Evolutionary conservation across 768 basidiomycete genomes (phyloP), one percentile per base, ranked within the genome.

Genomic region (Amanita exitialis): DNA sequence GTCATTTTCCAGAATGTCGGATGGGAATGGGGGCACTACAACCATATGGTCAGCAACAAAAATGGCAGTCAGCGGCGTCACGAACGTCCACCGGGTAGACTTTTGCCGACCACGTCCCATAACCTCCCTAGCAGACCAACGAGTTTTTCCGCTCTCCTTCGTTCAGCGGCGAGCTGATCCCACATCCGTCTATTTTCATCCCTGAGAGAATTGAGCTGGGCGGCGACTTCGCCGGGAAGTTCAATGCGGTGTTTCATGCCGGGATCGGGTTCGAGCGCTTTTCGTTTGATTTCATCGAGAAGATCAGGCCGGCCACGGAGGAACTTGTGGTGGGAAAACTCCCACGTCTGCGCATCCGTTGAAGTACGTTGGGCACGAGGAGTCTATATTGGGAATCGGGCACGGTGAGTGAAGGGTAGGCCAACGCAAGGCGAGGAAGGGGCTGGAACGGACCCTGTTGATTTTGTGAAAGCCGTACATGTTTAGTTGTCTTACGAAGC

Each of bases 391-490:
- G 16, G 16, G 35, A 21, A 25, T 32, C 45, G 21, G 23, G 32
- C 30, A 51, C 51, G 46, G 39, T 48, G 51, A 39, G 37, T 25
- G 30, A 37, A 18, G 46, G 41, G 42, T 50, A 30, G 44, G 34
- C 23, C 34, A 53, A 55, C 53, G 28, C 15, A 18, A 52, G 52
- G 35, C 35, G 49, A 44, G 25, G 45, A 21, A 9, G 36, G 53
- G 44, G 44, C 36, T 25, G 13, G 51, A 10, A 72, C 78, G 54
- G 52, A 88, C 85, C 68, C 89, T 77, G 64, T 91, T 91, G 68
- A 90, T 90, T 69, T 94, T 94, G 70, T 91, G 90, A 66, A 94
- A 95, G 23, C 90, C 91, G 61, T 93, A 95, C 89, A 94, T 94
- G 74, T 95, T 94, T 56, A 94, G 77, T 63, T 95, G 92, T 57